Conservation (phyloP, 768 basidiomycete genomes). For the Inosperma sp. region DNA sequence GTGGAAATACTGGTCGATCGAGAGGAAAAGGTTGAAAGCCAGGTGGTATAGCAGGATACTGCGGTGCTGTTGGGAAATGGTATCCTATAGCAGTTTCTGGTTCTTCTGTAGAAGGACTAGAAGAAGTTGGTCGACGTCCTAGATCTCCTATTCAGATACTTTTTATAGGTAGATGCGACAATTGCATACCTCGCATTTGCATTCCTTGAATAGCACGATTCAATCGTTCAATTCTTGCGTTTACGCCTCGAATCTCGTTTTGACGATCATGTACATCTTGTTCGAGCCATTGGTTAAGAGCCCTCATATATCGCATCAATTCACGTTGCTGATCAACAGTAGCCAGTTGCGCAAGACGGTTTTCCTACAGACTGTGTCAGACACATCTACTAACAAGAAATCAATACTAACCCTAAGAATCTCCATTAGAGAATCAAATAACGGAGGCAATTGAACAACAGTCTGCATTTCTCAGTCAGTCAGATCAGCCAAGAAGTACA, state of each 20-base stretch:
- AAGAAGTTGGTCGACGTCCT: neutral
- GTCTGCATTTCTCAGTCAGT: conserved; percentile 2
- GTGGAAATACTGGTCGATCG: conserved; percentile 34
- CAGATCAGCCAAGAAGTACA: neutral
- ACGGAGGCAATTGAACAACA: conserved; percentile 11
- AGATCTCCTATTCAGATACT: neutral
- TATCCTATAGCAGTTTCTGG: neutral
- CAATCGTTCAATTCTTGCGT: conserved; percentile 54
- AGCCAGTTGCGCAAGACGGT: conserved; percentile 65
- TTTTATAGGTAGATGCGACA: too few relatives aligned
- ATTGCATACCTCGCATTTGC: too few relatives aligned
- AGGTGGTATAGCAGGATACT: conserved; percentile 8
- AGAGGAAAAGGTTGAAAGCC: conserved; percentile 18
- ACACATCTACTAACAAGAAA: too few relatives aligned
- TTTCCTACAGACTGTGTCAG: too few relatives aligned
- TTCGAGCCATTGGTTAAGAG: conserved; percentile 73
- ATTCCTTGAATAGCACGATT: conserved; percentile 38
- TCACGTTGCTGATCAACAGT: conserved; percentile 77
- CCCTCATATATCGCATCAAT: conserved; percentile 72
- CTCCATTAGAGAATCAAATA: conserved; percentile 68
- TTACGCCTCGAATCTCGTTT: conserved; percentile 61
- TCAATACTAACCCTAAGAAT: conserved; percentile 70
- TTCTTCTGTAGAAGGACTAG: conserved; percentile 3
- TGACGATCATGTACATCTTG: conserved; percentile 77
- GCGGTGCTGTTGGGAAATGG: conserved; percentile 10